Evolutionary conservation across 2,329 filamentous ascomycete genomes (phyloP).

Genomic region (Helminthosporium solani): DNA sequence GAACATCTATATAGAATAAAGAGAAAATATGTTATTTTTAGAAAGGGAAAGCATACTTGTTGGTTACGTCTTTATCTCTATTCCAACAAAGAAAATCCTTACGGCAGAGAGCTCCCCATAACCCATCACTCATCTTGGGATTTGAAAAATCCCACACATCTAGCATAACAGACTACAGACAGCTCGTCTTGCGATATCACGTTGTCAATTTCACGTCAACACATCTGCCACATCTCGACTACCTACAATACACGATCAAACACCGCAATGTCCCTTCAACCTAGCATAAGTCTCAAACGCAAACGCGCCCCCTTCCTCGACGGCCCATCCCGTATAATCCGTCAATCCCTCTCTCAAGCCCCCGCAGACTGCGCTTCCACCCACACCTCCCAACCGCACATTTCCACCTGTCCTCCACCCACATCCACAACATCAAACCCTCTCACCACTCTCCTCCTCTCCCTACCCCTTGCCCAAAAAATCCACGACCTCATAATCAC

Average conservation of each 20-base stretch:
- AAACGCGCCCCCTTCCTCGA: background rate
- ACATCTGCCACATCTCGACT: too few species aligned
- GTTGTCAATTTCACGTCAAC: too few species aligned
- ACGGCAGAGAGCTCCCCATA: background rate
- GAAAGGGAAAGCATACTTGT: too few species aligned
- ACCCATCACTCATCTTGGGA: too few species aligned
- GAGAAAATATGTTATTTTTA: too few species aligned
- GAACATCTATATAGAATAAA: too few species aligned
- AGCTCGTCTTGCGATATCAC: too few species aligned
- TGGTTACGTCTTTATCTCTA: too few species aligned
- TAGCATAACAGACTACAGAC: too few species aligned
- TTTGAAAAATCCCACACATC: too few species aligned
- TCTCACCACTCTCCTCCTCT: conserved; percentile 8
- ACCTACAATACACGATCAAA: background rate
- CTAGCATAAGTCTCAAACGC: background rate
- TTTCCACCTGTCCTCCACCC: background rate
- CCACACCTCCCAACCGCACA: background rate
- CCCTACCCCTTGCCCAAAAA: conserved; percentile 8
- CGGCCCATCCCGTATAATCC: background rate
- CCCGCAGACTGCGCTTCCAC: conserved; percentile 1
- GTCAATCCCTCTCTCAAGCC: background rate
- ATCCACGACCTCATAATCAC: conserved; percentile 11
- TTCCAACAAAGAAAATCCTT: background rate
- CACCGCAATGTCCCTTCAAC: background rate
- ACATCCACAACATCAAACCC: background rate